These are phyloP conservation scores for Trichocladium uniseriatum DNA, from an alignment of 495 filamentous ascomycete species.

Conservation along the genomic window DNA sequence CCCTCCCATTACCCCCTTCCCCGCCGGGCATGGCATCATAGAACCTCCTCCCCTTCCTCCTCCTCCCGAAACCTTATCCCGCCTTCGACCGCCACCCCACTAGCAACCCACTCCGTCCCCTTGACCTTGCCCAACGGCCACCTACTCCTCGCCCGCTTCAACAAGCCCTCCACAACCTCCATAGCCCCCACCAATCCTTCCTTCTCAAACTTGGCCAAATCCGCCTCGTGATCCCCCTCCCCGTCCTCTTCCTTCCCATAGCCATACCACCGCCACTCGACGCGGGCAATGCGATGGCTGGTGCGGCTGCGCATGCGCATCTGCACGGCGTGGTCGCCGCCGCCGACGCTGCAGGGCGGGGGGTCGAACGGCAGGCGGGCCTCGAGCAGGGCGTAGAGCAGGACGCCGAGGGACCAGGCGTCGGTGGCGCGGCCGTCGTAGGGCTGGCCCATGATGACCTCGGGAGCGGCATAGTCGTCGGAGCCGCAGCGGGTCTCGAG, in stretches of 20 bases:
- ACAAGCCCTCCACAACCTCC: constrained; percentile 66
- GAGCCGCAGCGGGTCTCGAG: constrained; percentile 86
- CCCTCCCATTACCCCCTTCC: too few species aligned
- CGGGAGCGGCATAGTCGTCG: constrained; percentile 94
- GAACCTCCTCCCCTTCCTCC: constrained; percentile 45
- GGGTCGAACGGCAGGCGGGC: constrained; percentile 87
- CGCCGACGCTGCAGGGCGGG: constrained; percentile 61
- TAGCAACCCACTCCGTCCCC: constrained; percentile 63
- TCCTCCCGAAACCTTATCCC: constrained; percentile 63
- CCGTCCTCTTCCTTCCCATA: constrained; percentile 49
- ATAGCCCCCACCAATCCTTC: constrained; percentile 62
- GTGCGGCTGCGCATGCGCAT: constrained; percentile 59
- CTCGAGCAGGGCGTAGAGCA: constrained; percentile 91
- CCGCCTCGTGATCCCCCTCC: constrained; percentile 39
- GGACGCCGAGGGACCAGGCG: constrained; percentile 89
- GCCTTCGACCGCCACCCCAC: constrained; percentile 60
- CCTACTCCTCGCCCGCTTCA: constrained; percentile 69
- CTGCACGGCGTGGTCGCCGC: constrained; percentile 50
- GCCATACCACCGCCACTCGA: constrained; percentile 88
- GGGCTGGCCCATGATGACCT: constrained; percentile 87
- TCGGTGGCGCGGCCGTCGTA: constrained; percentile 92
- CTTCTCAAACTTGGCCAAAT: constrained; percentile 43
- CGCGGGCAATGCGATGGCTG: constrained; percentile 85
- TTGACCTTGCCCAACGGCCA: constrained; percentile 64
- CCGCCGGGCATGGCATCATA: constrained; percentile 4